Evolutionary conservation across 345 rosid genomes (phyloP).

Genomic region (Murraya koenigii): DNA sequence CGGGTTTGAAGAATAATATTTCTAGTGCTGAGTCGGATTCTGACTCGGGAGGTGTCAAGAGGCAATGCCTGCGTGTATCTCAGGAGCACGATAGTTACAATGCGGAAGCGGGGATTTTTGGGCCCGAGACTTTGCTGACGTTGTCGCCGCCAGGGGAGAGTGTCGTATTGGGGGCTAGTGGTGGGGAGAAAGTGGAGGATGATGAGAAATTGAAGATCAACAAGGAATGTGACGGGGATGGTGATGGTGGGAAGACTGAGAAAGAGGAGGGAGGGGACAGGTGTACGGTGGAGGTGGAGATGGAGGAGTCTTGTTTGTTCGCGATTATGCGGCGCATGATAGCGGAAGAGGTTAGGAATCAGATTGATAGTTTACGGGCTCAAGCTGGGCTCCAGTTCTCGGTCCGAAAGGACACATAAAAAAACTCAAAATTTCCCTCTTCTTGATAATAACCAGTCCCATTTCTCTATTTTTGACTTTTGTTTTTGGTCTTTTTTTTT

Average conservation of each 20-base stretch:
- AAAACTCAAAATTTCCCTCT: no score
- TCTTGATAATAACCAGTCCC: neutral
- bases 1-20: neutral
- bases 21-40: slow-evolving; percentile 23
- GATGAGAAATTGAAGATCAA: neutral
- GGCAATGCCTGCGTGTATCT: slow-evolving; percentile 21
- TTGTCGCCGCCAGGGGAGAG: slow-evolving; percentile 49
- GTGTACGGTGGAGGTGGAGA: slow-evolving; percentile 19
- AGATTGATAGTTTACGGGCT: slow-evolving; percentile 36
- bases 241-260: neutral
- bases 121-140: slow-evolving; percentile 40
- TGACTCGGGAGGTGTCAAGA: slow-evolving; percentile 25
- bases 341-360: slow-evolving; percentile 49
- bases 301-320: slow-evolving; percentile 38
- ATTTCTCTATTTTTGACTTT: neutral
- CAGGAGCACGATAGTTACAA: slow-evolving; percentile 16
- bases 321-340: slow-evolving; percentile 49
- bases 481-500: neutral
- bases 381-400: neutral
- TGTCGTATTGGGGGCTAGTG: neutral
- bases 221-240: neutral
- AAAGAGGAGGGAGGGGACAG: neutral
- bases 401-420: neutral
- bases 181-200: slow-evolving; percentile 9
- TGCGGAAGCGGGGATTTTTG: slow-evolving; percentile 6